Evolutionary conservation across 2,329 filamentous ascomycete species (phyloP).

Genomic region (Colletotrichum musicola): DNA sequence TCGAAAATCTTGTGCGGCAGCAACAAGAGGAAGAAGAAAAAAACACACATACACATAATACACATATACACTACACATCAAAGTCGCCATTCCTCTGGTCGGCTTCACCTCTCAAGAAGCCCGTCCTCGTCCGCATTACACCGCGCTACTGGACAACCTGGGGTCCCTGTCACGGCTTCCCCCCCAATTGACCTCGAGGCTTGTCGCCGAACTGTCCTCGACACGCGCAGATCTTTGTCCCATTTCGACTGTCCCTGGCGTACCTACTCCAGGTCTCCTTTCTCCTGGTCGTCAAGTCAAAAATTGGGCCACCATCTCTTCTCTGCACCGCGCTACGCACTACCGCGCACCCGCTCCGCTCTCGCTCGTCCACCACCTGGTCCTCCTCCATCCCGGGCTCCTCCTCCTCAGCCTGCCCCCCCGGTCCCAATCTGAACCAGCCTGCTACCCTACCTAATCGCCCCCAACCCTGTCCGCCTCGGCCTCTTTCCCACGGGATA

Average conservation of each 20-base stretch:
- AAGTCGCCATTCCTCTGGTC: slow-evolving; percentile 13
- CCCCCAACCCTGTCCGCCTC: slow-evolving; percentile 59
- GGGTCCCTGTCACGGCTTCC: slow-evolving; percentile 30
- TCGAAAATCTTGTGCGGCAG: neutral
- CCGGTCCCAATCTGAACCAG: slow-evolving; percentile 47
- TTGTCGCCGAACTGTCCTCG: slow-evolving; percentile 34
- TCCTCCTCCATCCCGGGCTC: slow-evolving; percentile 25
- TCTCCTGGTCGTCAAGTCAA: slow-evolving; percentile 36
- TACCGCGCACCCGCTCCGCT: slow-evolving; percentile 35
- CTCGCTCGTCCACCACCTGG: slow-evolving; percentile 31
- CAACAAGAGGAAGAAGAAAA: neutral
- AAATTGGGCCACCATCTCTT: slow-evolving; percentile 37
- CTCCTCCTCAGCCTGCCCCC: slow-evolving; percentile 51
- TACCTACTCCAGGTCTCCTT: slow-evolving; percentile 36
- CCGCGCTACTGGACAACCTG: slow-evolving; percentile 27
- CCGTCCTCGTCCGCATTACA: slow-evolving; percentile 25
- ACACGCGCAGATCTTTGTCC: slow-evolving; percentile 33
- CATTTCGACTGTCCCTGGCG: slow-evolving; percentile 34
- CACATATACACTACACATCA: slow-evolving; percentile 5
- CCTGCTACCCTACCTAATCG: slow-evolving; percentile 56
- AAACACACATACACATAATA: neutral
- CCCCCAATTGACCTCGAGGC: slow-evolving; percentile 36
- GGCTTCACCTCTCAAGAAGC: neutral
- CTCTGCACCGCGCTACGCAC: slow-evolving; percentile 32
- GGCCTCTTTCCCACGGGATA: slow-evolving; percentile 63